Evolutionary conservation across 768 basidiomycete species (phyloP).

Genomic region (Pulveroboletus sp.): DNA sequence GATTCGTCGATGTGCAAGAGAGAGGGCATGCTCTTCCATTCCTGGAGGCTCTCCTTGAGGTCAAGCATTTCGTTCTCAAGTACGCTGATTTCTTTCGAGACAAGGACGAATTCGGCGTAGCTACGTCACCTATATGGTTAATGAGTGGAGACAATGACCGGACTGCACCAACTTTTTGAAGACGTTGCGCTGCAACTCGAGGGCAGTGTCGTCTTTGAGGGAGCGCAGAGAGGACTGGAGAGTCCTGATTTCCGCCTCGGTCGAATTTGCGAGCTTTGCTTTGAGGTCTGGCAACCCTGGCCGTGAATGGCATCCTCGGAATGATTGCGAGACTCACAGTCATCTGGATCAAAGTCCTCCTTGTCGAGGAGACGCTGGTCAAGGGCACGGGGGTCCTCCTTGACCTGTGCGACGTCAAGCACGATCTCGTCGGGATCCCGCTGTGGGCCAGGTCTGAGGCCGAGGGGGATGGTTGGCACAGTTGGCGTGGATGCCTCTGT

Average conservation of each 20-base stretch:
- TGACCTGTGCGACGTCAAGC: slow-evolving; percentile 32
- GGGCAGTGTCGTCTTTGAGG: slow-evolving; percentile 66
- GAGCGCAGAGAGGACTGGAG: slow-evolving; percentile 71
- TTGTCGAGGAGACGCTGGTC: slow-evolving; percentile 63
- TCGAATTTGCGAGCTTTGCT: slow-evolving; percentile 83
- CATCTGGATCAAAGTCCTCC: slow-evolving; percentile 83
- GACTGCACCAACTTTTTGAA: slow-evolving; percentile 75
- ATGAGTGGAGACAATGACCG: not conserved
- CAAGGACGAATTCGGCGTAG: slow-evolving; percentile 93
- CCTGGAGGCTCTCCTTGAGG: slow-evolving; percentile 87
- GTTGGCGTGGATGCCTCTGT: slow-evolving; percentile 52
- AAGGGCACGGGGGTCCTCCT: slow-evolving; percentile 56
- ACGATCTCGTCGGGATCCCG: slow-evolving; percentile 47
- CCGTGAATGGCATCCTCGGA: not conserved
- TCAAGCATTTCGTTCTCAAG: slow-evolving; percentile 98
- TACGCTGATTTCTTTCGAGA: slow-evolving; percentile 94
- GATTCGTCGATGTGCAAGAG: slow-evolving; percentile 86
- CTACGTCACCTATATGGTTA: slow-evolving; percentile 38
- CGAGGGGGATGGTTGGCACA: slow-evolving; percentile 52
- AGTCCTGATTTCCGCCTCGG: slow-evolving; percentile 71
- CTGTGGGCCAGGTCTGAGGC: slow-evolving; percentile 33
- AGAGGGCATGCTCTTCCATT: slow-evolving; percentile 96
- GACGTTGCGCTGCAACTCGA: slow-evolving; percentile 85
- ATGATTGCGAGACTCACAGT: slow-evolving; percentile 53
- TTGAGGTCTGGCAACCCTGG: slow-evolving; percentile 54